Conservation (phyloP, 106 monocot genomes). For the Dioscorea dumetorum region DNA sequence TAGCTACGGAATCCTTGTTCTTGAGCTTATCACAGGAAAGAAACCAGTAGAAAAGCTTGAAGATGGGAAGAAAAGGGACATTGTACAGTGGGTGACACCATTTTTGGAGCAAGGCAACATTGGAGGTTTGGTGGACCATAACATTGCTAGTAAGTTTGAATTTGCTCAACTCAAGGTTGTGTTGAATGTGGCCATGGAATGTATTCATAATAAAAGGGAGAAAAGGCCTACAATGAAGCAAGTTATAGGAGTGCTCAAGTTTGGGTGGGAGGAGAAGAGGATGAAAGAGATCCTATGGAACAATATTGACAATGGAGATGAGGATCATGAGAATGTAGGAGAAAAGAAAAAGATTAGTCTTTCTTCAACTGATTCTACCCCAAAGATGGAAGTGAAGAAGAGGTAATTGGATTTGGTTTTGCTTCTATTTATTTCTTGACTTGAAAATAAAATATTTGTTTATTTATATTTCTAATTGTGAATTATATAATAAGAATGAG, state of each 20-base stretch:
- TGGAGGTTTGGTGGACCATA: conserved; percentile 22
- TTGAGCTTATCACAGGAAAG: conserved; percentile 21
- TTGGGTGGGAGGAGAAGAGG: conserved; percentile 4
- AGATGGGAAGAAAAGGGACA: conserved; percentile 26
- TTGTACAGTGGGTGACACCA: conserved; percentile 29
- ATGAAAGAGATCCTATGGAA: neutral
- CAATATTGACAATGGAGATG: too few relatives aligned
- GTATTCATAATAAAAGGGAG: conserved; percentile 17
- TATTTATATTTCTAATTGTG: too few relatives aligned
- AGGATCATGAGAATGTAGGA: too few relatives aligned
- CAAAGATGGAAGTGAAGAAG: too few relatives aligned
- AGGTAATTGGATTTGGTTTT: too few relatives aligned
- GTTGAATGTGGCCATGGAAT: conserved; percentile 19
- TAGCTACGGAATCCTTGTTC: conserved; percentile 42
- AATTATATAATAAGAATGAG: too few relatives aligned
- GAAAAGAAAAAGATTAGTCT: too few relatives aligned
- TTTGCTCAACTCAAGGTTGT: conserved; percentile 4
- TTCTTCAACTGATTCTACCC: too few relatives aligned
- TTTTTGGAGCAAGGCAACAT: conserved; percentile 8
- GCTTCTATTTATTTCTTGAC: too few relatives aligned
- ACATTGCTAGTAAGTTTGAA: conserved; percentile 13
- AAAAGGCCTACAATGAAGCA: conserved; percentile 27
- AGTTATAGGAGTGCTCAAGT: conserved; percentile 21
- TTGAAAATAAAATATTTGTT: too few relatives aligned
- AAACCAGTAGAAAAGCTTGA: conserved; percentile 36